These are phyloP conservation scores for Calonectria hongkongensis DNA, from an alignment of 2,329 filamentous ascomycete species.

Conservation along the genomic window DNA sequence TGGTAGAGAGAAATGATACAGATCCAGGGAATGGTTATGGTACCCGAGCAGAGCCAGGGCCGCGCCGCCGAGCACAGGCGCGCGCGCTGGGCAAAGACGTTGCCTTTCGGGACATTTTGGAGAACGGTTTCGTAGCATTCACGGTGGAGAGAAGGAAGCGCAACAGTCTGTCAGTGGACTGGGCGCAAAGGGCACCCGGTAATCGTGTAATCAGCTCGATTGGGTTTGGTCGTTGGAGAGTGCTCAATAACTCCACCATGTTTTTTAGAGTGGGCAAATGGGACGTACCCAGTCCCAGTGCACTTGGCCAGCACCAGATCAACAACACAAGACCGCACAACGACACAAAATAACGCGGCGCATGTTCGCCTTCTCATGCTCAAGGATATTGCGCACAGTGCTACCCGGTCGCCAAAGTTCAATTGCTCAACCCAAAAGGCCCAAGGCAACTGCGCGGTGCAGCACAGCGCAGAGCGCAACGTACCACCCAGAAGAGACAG, in stretches of 20 bases:
- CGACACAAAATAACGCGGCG: constrained; percentile 18
- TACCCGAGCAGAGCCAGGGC: constrained; percentile 22
- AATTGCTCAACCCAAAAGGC: constrained; percentile 18
- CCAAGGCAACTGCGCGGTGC: constrained; percentile 3
- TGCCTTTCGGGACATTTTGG: constrained; percentile 15
- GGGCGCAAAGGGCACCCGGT: constrained; percentile 27
- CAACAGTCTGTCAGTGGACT: constrained; percentile 7
- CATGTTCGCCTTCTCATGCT: constrained; percentile 13
- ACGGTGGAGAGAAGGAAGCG: constrained; percentile 51
- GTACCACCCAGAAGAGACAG: constrained; percentile 8
- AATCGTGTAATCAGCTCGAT: constrained; percentile 7
- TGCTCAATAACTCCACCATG: constrained; percentile 6
- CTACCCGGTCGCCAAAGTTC: background rate
- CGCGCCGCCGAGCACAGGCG: constrained; percentile 3
- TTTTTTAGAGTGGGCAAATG: constrained; percentile 16
- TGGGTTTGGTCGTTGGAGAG: constrained; percentile 19
- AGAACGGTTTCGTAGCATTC: constrained; percentile 47
- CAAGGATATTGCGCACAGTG: constrained; percentile 8
- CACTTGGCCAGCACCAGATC: background rate
- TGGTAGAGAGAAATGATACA: constrained; percentile 10
- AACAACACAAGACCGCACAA: constrained; percentile 20
- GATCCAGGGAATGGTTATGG: constrained; percentile 25
- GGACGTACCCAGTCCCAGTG: background rate
- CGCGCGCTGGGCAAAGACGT: constrained; percentile 1
- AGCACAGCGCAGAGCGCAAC: constrained; percentile 10